Evolutionary conservation across 2,329 filamentous ascomycete genomes (phyloP).

Genomic region (Diaporthe vaccinii): DNA sequence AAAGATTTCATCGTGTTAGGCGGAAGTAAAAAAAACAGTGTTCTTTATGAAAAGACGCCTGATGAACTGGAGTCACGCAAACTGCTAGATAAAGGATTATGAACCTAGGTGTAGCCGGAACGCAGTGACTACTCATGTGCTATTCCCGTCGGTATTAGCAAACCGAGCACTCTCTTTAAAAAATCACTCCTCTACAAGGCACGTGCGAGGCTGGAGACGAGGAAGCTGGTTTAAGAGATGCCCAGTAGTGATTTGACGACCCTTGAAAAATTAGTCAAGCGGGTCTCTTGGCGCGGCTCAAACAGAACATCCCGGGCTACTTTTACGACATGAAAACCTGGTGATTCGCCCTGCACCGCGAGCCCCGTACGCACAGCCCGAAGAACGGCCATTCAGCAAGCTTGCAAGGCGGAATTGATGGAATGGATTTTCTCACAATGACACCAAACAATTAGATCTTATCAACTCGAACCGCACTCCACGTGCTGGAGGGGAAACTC

Average conservation of each 20-base stretch:
- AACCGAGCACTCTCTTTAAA: not conserved
- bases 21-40: not conserved
- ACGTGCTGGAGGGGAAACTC: slow-evolving; percentile 22
- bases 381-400: slow-evolving; percentile 6
- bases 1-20: not conserved
- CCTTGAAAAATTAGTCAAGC: slow-evolving; percentile 32
- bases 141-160: not conserved
- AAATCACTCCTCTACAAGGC: not conserved
- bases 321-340: slow-evolving; percentile 29
- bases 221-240: not conserved
- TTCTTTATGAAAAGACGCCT: too few relatives aligned
- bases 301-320: slow-evolving; percentile 18
- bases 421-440: slow-evolving; percentile 30
- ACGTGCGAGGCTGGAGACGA: slow-evolving; percentile 17
- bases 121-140: not conserved
- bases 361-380: slow-evolving; percentile 29
- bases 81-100: not conserved
- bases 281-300: slow-evolving; percentile 31
- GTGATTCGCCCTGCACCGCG: slow-evolving; percentile 16
- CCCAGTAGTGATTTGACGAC: slow-evolving; percentile 18
- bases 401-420: not conserved
- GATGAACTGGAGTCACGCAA: not conserved
- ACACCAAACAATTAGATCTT: slow-evolving; percentile 25
- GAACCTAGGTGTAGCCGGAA: not conserved
- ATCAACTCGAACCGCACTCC: not conserved